phyloP scores from a whole-genome alignment of 192 early-diverging fungal genomes.

The Entophlyctis luteolus region DNA sequence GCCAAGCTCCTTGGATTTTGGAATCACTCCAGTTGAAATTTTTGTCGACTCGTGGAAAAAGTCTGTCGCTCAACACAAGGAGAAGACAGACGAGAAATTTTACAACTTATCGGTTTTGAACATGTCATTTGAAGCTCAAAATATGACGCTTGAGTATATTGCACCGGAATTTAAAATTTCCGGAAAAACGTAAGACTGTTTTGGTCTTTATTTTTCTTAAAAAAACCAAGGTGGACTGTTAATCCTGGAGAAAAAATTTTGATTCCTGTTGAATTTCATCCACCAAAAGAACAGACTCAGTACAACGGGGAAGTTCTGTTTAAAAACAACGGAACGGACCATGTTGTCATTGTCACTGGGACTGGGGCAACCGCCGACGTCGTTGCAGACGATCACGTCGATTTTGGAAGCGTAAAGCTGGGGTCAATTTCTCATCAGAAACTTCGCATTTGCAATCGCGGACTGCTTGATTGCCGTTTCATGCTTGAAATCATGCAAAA shows the following conservation, averaged over 20 bases:
- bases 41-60: constrained; percentile 23
- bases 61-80: background rate
- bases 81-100: constrained; percentile 19
- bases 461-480: constrained; percentile 47
- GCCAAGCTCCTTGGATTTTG: constrained; percentile 52
- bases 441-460: constrained; percentile 51
- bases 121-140: constrained; percentile 54
- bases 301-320: constrained; percentile 57
- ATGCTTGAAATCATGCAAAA: constrained; percentile 46
- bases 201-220: background rate
- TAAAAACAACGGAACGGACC: constrained; percentile 48
- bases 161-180: constrained; percentile 49
- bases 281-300: constrained; percentile 52
- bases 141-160: constrained; percentile 47
- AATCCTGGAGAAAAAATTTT: constrained; percentile 49
- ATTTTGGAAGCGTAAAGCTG: constrained; percentile 55
- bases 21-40: constrained; percentile 47
- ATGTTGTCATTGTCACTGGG: constrained; percentile 43
- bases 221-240: constrained; percentile 39
- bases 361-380: constrained; percentile 61
- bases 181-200: constrained; percentile 30
- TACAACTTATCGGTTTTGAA: constrained; percentile 44
- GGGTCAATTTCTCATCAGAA: constrained; percentile 32
- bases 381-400: constrained; percentile 35
- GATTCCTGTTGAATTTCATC: constrained; percentile 59